Base-by-base conservation (phyloP, 306 rosid genomes). In the Quercus engelmannii region DNA sequence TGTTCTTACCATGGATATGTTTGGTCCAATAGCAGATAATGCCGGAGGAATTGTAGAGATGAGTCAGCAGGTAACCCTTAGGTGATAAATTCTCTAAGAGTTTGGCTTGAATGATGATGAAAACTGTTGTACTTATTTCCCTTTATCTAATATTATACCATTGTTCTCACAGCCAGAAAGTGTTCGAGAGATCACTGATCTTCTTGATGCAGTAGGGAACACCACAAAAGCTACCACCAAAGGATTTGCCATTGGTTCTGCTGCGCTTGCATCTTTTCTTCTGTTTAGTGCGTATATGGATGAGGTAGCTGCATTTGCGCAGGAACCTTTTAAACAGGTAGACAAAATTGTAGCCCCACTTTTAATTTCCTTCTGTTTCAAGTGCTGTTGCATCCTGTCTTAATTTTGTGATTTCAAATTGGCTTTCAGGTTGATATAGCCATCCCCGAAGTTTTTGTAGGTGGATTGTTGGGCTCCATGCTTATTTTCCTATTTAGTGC, bases 1-100 rank as follows among this genome's bases (percentile, higher is more conserved):
- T 85, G 91, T 95, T 83, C 99, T 95, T 78, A 95, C 99, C 25
- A 95, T 95, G 99, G 99, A 95, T 89, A 95, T 95, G 99, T 95
- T 95, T 88, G 99, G 99, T 79, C 99, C 98, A 76, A 95, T 95
- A 74, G 98, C 99, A 74, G 99, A 95, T 89, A 95, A 95, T 80
- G 99, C 99, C 23, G 98, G 99, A 80, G 99, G 99, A 83, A 95
- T 95, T 88, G 97, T 95, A 28, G 98, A 95, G 89, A 95, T 95
- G 99, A 95, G 99, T 84, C 98, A 91, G 86, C 97, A 91, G 98
- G 99, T 95, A 86, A 67, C 61, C 72, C 76, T 79, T 70, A 74
- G 64, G 56, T 76, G 28, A 74, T 69, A 74, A 76, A 35, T 73
- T 61, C 61, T 77, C 11, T 49, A 72, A 64, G 71, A 26, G 30